Evolutionary conservation across 345 rosid species (phyloP), one percentile per base, ranked within the genome.

Genomic region (Dipteronia sinensis): DNA sequence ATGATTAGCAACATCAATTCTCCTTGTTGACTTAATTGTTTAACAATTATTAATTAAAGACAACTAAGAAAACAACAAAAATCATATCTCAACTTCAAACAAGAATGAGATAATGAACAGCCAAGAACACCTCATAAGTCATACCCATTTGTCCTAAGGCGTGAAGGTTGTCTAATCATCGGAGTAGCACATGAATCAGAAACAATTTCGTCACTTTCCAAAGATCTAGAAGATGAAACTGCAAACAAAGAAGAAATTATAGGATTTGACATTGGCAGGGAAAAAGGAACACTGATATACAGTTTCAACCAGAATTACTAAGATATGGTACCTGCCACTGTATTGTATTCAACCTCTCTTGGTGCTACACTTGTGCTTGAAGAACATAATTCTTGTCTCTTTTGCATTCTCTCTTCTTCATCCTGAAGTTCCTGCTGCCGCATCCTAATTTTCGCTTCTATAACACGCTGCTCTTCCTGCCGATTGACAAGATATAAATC

Each of bases 401-500:
- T 94, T 82, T 88, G 98, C 87, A 89, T 86, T 86, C 88, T 88
- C 83, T 91, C 94, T 84, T 94, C 96, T 19, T 94, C 97, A 78
- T 94, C 98, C 77, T 87, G 93, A 82, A 94, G 87, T 84, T 94
- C 98, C 77, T 89, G 91, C 82, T 89, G 95, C 71, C 93, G 88
- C 80, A 94, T 90, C 83, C 98, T 88, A 73, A 94, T 93, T 84
- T 92, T 88, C 59, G 99, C 98, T 90, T 97, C 99, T 82, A 97
- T 90, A 11, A 97, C 99, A 31, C 91, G 91, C 73, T 97, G 98
- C 78, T 97, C 99, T 89, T 97, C 99, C 99, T 97, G 76, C 44
- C 78, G 76, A 80, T 67, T 76, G 53, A 34, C 22, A 59, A 72
- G 25, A 76, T 31, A 59, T 12, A 31, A 19, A 64, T 58, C 27